Conservation (phyloP, 345 rosid genomes). For the Citrus inodora region DNA sequence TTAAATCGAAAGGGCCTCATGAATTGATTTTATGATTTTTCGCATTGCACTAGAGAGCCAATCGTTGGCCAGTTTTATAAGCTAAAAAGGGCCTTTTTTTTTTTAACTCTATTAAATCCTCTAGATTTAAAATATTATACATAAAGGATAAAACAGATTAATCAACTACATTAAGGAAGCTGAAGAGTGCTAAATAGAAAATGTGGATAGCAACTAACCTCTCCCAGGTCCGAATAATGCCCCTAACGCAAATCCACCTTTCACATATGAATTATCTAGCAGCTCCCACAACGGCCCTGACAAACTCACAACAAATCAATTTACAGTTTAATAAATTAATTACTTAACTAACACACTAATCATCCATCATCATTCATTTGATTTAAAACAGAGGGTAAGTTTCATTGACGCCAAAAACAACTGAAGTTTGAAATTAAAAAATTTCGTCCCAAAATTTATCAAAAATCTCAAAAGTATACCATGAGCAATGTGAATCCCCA, state of each 20-base stretch:
- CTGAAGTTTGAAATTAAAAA: not conserved
- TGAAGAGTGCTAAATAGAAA: not conserved
- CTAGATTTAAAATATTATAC: not conserved
- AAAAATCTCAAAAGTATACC: slow-evolving; percentile 32
- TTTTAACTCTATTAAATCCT: not conserved
- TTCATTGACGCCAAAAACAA: not conserved
- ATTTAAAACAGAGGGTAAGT: not conserved
- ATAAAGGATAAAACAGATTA: not conserved
- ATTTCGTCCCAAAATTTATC: not conserved
- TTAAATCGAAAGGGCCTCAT: slow-evolving; percentile 9
- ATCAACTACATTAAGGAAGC: not conserved
- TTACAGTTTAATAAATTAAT: not conserved
- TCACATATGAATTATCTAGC: slow-evolving; percentile 78
- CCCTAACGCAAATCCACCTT: slow-evolving; percentile 76
- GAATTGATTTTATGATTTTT: not conserved
- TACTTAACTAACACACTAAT: not conserved
- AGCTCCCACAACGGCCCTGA: slow-evolving; percentile 70
- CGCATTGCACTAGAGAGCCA: not conserved
- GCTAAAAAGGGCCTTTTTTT: too few relatives aligned
- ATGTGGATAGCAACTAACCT: slow-evolving; percentile 44
- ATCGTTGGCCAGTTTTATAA: not conserved
- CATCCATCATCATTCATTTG: not conserved
- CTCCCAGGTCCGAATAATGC: slow-evolving; percentile 94
- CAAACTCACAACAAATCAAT: slow-evolving; percentile 19
- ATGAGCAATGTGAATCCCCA: slow-evolving; percentile 83